phyloP scores from a whole-genome alignment of 129 eudicot genomes.

The carrot (Daucus carota) region DH1_v3.0 NC_030384.2:37296501-37297000 shows the following conservation, averaged over 20 bases:
- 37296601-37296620: constrained; percentile 30
- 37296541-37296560: constrained; percentile 33
- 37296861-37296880: constrained; percentile 33
- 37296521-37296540: constrained; percentile 36
- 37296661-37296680: constrained; percentile 39
- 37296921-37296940: constrained; percentile 37
- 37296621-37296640: constrained; percentile 29
- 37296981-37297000: constrained; percentile 59
- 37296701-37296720: constrained; percentile 56
- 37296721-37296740: constrained; percentile 37
- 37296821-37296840: constrained; percentile 42
- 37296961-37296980: constrained; percentile 1
- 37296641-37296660: constrained; percentile 28
- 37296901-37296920: constrained; percentile 34
- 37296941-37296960: constrained; percentile 39
- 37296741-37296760: constrained; percentile 54
- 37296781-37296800: constrained; percentile 30
- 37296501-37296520: constrained; percentile 33
- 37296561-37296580: constrained; percentile 33
- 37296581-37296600: constrained; percentile 29
- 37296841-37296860: constrained; percentile 33
- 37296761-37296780: constrained; percentile 28
- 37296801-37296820: constrained; percentile 36
- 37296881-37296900: constrained; percentile 50
- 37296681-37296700: constrained; percentile 46